Evolutionary conservation across 495 filamentous ascomycete species (phyloP), one percentile per base, ranked within the genome.

Genomic region (Thermothielavioides terrestris): DNA sequence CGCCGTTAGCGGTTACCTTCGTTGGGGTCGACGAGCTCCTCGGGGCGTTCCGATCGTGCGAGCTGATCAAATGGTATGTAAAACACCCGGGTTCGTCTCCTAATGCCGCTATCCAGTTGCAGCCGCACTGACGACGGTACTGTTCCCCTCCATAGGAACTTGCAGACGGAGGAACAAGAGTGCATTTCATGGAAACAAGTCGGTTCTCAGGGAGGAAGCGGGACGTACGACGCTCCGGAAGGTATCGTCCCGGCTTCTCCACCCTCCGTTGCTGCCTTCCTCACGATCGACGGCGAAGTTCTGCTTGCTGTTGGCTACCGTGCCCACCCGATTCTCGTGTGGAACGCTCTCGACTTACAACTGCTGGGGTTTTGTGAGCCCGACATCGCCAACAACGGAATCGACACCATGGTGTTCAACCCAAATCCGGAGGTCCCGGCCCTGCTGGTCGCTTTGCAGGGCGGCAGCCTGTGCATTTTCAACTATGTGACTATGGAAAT

Each of bases 271-370:
- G 55, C 38, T 10, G 44, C 49, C 9, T 58, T 65, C 21, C 17
- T 58, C 9, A 18, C 28, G 6, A 37, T 39, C 4, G 18, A 10
- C 5, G 55, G 59, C 4, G 34, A 15, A 0, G 38, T 56, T 2
- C 34, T 65, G 4, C 37, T 65, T 27, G 62, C 62, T 2, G 23
- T 65, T 20, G 62, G 52, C 26, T 65, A 63, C 37, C 54, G 57
- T 8, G 22, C 12, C 2, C 41, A 53, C 22, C 62, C 60, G 2
- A 27, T 65, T 10, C 7, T 51, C 2, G 32, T 63, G 10, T 57
- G 54, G 53, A 50, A 58, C 36, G 55, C 50, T 12, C 50, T 53
- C 21, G 49, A 60, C 17, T 18, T 50, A 10, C 36, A 47, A 9
- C 12, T 54, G 0, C 12, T 55, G 0, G 57, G 57, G 1, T 17